Evolutionary conservation across 306 rosid species (phyloP), one percentile per base, ranked within the genome.

Genomic region (Albizia julibrissin): DNA sequence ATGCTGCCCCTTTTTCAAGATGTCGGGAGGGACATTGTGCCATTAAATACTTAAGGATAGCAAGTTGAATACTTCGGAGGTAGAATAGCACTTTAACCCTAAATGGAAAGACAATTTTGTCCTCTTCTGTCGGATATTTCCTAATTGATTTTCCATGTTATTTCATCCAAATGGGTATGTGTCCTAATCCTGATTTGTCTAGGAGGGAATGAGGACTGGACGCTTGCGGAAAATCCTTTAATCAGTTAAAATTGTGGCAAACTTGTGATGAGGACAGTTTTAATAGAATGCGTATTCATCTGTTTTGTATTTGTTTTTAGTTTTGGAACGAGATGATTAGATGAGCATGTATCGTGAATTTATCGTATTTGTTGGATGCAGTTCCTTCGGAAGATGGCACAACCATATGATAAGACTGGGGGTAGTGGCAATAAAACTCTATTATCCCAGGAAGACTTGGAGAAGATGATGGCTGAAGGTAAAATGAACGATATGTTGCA

Each of bases 351-450:
- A 65, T 15, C 14, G 50, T 56, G 61, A 21, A 34, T 52, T 47
- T 15, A 64, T 76, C 34, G 79, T 59, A 61, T 75, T 58, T 79
- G 31, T 84, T 84, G 73, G 59, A 40, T 79, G 85, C 98, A 95
- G 97, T 93, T 93, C 77, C 97, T 95, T 29, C 89, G 94, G 89
- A 95, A 93, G 85, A 95, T 95, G 98, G 98, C 99, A 27, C 97
- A 93, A 65, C 97, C 98, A 33, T 91, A 95, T 82, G 99, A 95
- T 27, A 95, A 89, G 89, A 90, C 92, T 11, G 99, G 98, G 11
- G 82, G 90, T 79, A 81, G 86, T 3, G 91, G 97, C 73, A 85
- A 46, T 87, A 95, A 93, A 86, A 95, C 98, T 67, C 83, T 93
- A 16, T 76, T 93, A 71, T 95, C 97, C 69, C 94, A 91, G 79